Conservation (phyloP, 2,329 filamentous ascomycete genomes). For the Diaporthe sp. region DNA sequence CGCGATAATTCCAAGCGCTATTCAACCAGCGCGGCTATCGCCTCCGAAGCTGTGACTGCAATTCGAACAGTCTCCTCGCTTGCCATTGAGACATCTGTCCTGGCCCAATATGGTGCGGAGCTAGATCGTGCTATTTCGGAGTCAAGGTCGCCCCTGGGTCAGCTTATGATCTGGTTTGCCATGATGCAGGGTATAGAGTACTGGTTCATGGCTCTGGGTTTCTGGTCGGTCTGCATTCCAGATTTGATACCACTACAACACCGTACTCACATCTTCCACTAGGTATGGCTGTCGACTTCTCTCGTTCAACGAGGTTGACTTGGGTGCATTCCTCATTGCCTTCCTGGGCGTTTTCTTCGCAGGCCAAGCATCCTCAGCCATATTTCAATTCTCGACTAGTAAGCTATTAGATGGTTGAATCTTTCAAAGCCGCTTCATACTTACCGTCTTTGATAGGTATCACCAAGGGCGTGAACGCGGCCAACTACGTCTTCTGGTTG, state of each 20-base stretch:
- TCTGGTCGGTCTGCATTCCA: conserved; percentile 49
- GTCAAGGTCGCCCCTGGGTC: conserved; percentile 54
- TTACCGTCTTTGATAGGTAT: background rate
- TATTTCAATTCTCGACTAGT: conserved; percentile 14
- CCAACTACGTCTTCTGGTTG: conserved; percentile 3
- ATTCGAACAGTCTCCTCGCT: background rate
- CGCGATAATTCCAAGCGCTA: conserved; percentile 12
- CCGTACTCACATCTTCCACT: background rate
- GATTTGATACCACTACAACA: background rate
- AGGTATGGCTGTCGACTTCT: conserved; percentile 1
- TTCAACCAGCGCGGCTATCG: background rate
- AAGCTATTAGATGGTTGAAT: background rate
- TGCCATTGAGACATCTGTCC: background rate
- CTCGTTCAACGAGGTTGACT: background rate
- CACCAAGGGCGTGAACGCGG: background rate
- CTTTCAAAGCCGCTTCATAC: too few species aligned
- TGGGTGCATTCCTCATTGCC: background rate
- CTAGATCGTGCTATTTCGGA: conserved; percentile 8
- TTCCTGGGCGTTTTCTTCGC: conserved; percentile 5
- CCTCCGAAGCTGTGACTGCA: background rate
- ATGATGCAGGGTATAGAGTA: conserved; percentile 57
- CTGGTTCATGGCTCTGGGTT: conserved; percentile 57
- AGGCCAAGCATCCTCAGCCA: background rate
- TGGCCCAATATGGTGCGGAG: background rate
- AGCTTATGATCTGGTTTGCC: conserved; percentile 53